These are phyloP conservation scores for Solanum chacoense DNA, from an alignment of 305 asterid genomes.

Conservation along the genomic window DNA sequence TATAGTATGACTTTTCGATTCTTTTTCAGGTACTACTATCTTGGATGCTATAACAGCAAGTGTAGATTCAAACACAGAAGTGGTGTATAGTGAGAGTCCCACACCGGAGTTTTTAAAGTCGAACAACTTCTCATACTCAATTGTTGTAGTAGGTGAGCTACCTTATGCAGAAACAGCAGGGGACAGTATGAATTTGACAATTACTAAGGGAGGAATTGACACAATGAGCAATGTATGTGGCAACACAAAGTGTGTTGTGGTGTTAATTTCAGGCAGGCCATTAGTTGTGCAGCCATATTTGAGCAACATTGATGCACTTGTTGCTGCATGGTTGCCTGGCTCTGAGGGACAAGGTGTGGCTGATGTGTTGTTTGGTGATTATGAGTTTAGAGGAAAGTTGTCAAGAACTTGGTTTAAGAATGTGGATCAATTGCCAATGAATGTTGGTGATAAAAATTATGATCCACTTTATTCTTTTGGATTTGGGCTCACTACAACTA, in stretches of 20 bases:
- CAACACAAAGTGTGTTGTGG: slow-evolving; percentile 33
- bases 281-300: slow-evolving; percentile 37
- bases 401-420: slow-evolving; percentile 50
- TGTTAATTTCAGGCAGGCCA: slow-evolving; percentile 47
- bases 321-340: slow-evolving; percentile 78
- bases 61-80: slow-evolving; percentile 24
- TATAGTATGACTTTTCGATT: background rate
- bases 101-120: slow-evolving; percentile 15
- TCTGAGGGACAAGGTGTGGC: slow-evolving; percentile 54
- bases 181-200: slow-evolving; percentile 28
- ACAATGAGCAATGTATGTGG: slow-evolving; percentile 27
- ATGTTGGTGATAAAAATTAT: slow-evolving; percentile 41
- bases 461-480: slow-evolving; percentile 62
- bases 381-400: slow-evolving; percentile 39
- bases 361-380: slow-evolving; percentile 52
- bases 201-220: slow-evolving; percentile 27
- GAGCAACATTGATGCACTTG: slow-evolving; percentile 36
- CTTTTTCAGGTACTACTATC: slow-evolving; percentile 40
- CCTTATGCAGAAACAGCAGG: slow-evolving; percentile 46
- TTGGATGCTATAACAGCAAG: slow-evolving; percentile 14
- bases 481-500: slow-evolving; percentile 36
- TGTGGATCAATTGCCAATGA: slow-evolving; percentile 54
- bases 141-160: slow-evolving; percentile 51
- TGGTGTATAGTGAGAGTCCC: slow-evolving; percentile 23
- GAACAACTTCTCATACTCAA: slow-evolving; percentile 28